A percentile compares a stretch with the other conserved stretches of the same genome.
These are phyloP conservation scores for Neckera pumila DNA, from an alignment of 225 moss, liverwort and hornwort genomes.

Conservation along the genomic window DNA sequence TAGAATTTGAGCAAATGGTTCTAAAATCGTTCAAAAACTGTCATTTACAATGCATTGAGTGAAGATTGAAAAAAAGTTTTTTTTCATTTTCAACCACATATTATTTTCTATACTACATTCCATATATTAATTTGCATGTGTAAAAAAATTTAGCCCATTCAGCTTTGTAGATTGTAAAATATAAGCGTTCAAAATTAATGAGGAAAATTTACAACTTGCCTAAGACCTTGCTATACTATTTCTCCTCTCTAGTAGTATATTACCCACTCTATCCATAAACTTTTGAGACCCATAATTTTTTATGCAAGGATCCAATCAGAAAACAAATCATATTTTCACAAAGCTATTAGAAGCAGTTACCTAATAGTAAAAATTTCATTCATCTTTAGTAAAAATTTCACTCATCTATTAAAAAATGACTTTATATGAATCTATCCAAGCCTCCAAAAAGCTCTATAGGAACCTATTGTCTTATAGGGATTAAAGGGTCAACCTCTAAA, in stretches of 20 bases:
- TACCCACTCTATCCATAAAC: rapidly evolving
- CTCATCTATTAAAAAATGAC: background rate
- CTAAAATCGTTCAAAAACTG: background rate
- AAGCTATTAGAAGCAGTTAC: background rate
- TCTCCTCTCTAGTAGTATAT: background rate
- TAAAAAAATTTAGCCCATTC: background rate
- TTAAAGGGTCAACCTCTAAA: background rate
- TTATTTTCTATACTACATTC: background rate
- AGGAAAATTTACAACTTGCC: background rate
- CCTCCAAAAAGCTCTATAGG: background rate
- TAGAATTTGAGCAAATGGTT: background rate
- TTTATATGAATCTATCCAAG: rapidly evolving
- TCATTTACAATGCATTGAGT: no score
- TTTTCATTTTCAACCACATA: no score
- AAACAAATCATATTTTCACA: background rate
- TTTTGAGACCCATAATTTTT: background rate
- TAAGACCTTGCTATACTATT: rapidly evolving
- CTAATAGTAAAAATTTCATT: no score
- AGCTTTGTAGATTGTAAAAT: background rate
- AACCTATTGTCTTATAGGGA: no score
- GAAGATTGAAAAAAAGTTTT: no score
- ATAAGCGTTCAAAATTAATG: background rate
- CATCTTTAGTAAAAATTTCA: background rate
- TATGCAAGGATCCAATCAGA: rapidly evolving
- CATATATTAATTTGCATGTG: background rate